Evolutionary conservation across 768 basidiomycete genomes (phyloP), one percentile per base, ranked within the genome.

Genomic region (Strobilomyces dryophilus): DNA sequence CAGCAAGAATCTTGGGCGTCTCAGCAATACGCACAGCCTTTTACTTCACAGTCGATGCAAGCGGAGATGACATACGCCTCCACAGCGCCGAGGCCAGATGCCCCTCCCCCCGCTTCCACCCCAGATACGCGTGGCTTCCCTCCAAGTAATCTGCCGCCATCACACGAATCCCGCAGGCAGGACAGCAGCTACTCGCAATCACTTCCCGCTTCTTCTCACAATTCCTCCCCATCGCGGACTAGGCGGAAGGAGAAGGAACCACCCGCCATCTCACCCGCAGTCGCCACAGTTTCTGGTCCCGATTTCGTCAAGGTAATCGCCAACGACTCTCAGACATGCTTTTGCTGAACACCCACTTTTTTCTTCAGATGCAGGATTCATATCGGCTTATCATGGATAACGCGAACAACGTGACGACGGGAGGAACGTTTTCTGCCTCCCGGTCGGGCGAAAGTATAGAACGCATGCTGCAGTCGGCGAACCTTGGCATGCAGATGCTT

Each of bases 401-500:
- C 47, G 58, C 73, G n/a, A 66, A 63, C 58, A 66, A 63, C 58
- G 62, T 72, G 52, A 47, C 73, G 49, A 27, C 51, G 14, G 40
- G 55, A 15, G 64, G 57, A 46, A 47, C 62, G 52, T 63, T 59
- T 54, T 60, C 32, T 55, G 61, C 45, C 56, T 61, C 49, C 48
- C 63, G 54, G 47, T 47, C 52, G 18, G 62, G 41, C 10, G 74
- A 76, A 49, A 60, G 48, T 20, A 49, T 78, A n/a, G 78, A 79
- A 11, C 72, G 71, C 52, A 75, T 78, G 71, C 35, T 71, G 45
- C 75, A 76, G 59, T 74, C 77, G 34, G 77, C 78, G 35, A 64
- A 60, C 52, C 70, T 68, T 52, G 73, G 77, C 37, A 58, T 56
- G 39, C 70, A 73, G 35, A 50, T 66, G 53, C 55, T 71, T 10